Percentiles rank a stretch among this genome's conserved stretches.
phyloP scores from a whole-genome alignment of 1,139 yeast genomes.

The Geotrichum siamense region DNA sequence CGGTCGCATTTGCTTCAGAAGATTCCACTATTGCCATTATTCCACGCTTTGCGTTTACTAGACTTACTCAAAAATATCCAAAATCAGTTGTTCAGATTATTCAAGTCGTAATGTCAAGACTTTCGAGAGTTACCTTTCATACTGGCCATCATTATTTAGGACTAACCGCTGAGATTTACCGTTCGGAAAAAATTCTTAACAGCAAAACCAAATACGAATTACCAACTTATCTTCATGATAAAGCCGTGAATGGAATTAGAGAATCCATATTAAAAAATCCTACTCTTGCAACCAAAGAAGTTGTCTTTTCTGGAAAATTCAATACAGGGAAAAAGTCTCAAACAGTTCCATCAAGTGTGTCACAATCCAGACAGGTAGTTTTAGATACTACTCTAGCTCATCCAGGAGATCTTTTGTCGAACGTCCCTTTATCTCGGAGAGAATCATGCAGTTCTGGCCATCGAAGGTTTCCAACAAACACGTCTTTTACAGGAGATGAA shows the following conservation, averaged over 20 bases:
- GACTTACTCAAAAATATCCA: conserved; percentile 71
- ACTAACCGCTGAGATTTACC: conserved; percentile 70
- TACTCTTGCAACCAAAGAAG: conserved; percentile 4
- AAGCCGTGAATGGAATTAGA: conserved; percentile 45
- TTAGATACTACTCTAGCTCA: conserved; percentile 56
- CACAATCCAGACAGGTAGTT: conserved; percentile 56
- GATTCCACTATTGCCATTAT: conserved; percentile 87
- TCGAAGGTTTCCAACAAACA: conserved; percentile 1
- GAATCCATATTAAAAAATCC: conserved; percentile 22
- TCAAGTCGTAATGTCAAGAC: conserved; percentile 79
- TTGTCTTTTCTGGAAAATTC: conserved; percentile 9
- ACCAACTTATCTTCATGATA: conserved; percentile 58
- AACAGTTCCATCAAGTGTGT: not conserved
- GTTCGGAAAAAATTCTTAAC: conserved; percentile 67
- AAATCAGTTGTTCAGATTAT: conserved; percentile 89
- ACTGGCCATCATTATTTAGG: conserved; percentile 85
- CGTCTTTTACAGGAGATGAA: conserved; percentile 51
- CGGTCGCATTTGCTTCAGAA: conserved; percentile 51
- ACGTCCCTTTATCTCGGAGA: conserved; percentile 63
- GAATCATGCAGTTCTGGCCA: conserved; percentile 10
- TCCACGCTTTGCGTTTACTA: conserved; percentile 73
- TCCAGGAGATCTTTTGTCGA: conserved; percentile 81
- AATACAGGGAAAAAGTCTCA: conserved; percentile 6
- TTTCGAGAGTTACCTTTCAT: conserved; percentile 85
- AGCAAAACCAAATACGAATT: conserved; percentile 42